These are phyloP conservation scores for Fusarium burgessii DNA, from an alignment of 2,329 filamentous ascomycete species.

Conservation along the genomic window DNA sequence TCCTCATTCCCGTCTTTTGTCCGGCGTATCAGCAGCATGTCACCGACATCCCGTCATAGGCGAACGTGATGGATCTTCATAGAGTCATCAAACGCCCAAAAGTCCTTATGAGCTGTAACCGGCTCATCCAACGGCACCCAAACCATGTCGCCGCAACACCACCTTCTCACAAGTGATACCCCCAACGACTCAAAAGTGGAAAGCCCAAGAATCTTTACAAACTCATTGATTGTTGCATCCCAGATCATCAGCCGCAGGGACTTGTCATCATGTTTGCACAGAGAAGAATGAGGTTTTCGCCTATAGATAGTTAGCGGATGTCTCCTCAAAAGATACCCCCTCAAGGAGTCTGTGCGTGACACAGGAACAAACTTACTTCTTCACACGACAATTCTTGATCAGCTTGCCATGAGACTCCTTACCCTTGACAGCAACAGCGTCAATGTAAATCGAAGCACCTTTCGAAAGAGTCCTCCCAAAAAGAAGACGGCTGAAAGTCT, in stretches of 20 bases:
- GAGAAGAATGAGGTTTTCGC: too few relatives aligned
- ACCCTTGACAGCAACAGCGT: background rate
- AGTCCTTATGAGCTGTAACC: too few relatives aligned
- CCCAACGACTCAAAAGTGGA: background rate
- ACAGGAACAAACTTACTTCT: background rate
- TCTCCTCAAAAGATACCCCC: background rate
- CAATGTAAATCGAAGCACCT: background rate
- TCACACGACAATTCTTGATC: fast-evolving
- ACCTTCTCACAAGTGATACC: too few relatives aligned
- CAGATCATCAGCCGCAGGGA: background rate
- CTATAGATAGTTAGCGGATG: background rate
- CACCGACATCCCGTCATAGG: conserved; percentile 10
- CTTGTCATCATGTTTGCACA: background rate
- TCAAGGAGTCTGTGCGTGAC: background rate
- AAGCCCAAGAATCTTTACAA: background rate
- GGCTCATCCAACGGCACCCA: too few relatives aligned
- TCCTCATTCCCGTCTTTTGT: conserved; percentile 12
- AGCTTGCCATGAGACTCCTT: background rate
- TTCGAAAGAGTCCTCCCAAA: background rate
- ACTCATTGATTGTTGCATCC: background rate
- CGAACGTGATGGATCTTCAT: background rate
- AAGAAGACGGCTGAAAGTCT: background rate
- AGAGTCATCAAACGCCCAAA: too few relatives aligned
- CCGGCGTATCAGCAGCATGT: conserved; percentile 25
- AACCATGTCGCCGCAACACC: too few relatives aligned